Conservation (phyloP, 2,329 filamentous ascomycete species). For the Aspergillus transmontanensis region DNA sequence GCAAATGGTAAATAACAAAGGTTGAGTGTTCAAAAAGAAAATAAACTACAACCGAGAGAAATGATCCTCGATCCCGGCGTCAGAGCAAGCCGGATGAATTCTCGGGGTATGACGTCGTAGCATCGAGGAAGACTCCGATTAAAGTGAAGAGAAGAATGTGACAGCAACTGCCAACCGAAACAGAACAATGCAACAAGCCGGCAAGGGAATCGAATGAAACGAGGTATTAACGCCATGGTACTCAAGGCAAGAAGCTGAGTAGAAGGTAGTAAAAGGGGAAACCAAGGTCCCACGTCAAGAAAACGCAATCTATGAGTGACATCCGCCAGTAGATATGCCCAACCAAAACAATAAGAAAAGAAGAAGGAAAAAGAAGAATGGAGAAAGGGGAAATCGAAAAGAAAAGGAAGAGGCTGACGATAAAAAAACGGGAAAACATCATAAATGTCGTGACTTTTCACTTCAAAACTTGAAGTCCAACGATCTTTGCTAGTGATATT, state of each 20-base stretch:
- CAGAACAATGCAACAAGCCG: constrained; percentile 28
- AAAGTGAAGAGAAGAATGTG: constrained; percentile 13
- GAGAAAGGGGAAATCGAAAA: constrained; percentile 4
- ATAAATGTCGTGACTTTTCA: constrained; percentile 40
- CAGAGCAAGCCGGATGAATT: background rate
- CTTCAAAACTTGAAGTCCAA: constrained; percentile 24
- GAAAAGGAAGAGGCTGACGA: constrained; percentile 11
- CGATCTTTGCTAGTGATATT: constrained; percentile 13
- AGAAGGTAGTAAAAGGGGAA: constrained; percentile 17
- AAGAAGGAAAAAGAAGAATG: constrained; percentile 12
- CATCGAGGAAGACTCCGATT: constrained; percentile 10
- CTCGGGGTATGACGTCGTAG: background rate
- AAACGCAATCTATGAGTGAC: constrained; percentile 41
- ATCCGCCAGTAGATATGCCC: constrained; percentile 42
- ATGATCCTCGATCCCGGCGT: background rate
- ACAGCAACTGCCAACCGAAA: constrained; percentile 23
- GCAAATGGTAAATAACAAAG: background rate
- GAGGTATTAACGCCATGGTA: constrained; percentile 33
- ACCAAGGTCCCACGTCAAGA: constrained; percentile 36
- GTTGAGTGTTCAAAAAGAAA: background rate
- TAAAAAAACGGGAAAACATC: constrained; percentile 38
- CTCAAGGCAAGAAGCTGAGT: constrained; percentile 16
- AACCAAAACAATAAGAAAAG: constrained; percentile 31
- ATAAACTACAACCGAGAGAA: constrained; percentile 5
- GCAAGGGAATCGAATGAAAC: constrained; percentile 23